Evolutionary conservation across 352 stramenopile species (phyloP).

Genomic region (Chrysophaeum taylorii): DNA sequence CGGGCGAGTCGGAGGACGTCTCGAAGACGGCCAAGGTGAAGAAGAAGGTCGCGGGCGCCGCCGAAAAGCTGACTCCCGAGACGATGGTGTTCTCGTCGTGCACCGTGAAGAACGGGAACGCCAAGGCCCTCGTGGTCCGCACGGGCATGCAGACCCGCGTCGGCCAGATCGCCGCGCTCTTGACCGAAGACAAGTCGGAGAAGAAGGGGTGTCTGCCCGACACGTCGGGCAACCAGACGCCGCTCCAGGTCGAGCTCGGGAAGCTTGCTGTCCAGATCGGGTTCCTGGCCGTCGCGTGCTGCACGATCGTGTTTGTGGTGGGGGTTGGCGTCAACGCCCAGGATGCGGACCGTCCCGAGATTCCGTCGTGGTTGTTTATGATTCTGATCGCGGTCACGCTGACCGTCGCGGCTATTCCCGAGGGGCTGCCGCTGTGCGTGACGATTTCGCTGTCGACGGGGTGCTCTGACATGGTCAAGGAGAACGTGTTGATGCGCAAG

Average conservation of each 20-base stretch:
- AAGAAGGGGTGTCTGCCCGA: background rate
- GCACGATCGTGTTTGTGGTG: background rate
- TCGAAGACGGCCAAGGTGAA: slow-evolving; percentile 41
- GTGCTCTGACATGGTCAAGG: background rate
- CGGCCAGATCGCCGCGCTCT: background rate
- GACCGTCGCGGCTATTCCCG: too few relatives aligned
- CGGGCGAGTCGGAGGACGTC: slow-evolving; percentile 63
- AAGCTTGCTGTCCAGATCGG: background rate
- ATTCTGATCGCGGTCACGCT: background rate
- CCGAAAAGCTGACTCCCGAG: background rate
- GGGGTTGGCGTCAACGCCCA: background rate
- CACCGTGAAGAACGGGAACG: background rate
- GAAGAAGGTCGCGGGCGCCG: background rate
- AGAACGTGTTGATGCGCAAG: background rate
- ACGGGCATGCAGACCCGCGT: background rate
- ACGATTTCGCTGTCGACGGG: background rate
- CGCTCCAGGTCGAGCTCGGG: background rate
- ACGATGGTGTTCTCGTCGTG: background rate
- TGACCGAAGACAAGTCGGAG: background rate
- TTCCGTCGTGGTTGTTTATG: background rate
- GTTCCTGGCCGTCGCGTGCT: background rate
- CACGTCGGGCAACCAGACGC: background rate
- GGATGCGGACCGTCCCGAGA: background rate
- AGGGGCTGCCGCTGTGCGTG: background rate
- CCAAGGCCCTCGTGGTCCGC: background rate